These are phyloP conservation scores for Backusella tarrabulga DNA, from an alignment of 192 early-diverging fungal genomes.

Conservation along the genomic window DNA sequence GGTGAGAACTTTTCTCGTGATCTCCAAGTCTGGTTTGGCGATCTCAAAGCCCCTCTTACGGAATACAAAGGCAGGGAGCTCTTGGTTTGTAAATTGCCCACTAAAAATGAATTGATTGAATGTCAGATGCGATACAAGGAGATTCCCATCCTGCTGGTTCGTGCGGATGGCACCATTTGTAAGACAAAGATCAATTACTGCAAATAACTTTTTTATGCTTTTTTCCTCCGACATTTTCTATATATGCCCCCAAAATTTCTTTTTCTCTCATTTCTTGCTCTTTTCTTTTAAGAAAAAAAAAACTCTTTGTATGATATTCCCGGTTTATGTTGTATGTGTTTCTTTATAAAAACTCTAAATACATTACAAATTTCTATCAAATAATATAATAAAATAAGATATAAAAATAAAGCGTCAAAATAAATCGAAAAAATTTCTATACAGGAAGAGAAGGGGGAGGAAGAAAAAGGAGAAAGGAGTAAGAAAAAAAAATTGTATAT, in stretches of 20 bases:
- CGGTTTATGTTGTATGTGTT: neutral
- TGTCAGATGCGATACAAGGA: slow-evolving; percentile 1
- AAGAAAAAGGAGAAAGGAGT: neutral
- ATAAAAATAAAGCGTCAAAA: neutral
- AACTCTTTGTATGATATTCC: neutral
- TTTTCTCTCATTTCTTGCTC: neutral
- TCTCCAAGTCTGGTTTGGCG: slow-evolving; percentile 73
- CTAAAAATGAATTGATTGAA: slow-evolving; percentile 24
- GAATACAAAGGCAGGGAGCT: slow-evolving; percentile 50
- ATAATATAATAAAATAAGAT: slow-evolving; percentile 6
- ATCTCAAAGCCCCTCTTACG: slow-evolving; percentile 48
- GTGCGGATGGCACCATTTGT: slow-evolving; percentile 39
- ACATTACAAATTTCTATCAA: slow-evolving; percentile 5
- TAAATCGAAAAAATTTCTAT: neutral
- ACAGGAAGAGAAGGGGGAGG: neutral
- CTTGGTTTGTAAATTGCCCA: slow-evolving; percentile 43
- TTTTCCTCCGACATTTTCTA: neutral
- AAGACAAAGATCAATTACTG: slow-evolving; percentile 23
- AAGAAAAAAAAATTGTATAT: neutral
- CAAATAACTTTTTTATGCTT: neutral
- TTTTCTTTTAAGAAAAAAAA: too few relatives aligned
- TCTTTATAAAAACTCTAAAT: slow-evolving; percentile 2
- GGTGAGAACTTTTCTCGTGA: slow-evolving; percentile 70
- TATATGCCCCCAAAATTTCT: neutral
- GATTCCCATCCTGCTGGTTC: slow-evolving; percentile 36